Base-by-base conservation (phyloP, 108 stramenopile species). In the Skeletonema tropicum region DNA sequence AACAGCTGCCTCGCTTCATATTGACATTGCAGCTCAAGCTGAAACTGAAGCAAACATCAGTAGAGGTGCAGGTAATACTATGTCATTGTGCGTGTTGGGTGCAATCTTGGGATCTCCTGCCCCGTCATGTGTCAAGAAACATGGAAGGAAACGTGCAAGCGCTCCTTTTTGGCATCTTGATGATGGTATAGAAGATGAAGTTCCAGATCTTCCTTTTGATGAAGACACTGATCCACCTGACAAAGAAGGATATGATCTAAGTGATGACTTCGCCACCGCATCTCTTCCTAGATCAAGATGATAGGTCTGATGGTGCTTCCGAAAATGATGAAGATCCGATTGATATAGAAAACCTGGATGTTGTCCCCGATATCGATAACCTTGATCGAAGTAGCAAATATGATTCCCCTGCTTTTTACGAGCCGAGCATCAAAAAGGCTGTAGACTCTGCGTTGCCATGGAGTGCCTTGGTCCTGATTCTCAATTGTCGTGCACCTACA, bases 31-130 rank as follows among this genome's bases (percentile, higher is more conserved):
- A 11, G 38, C 10, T 39, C 38, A 11, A 12, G 9, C 0, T 39
- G 11, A 39, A 39, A 11, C 38, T 39, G 38, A 12, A 0, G 38
- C 15, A 29, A 14, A 29, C 57, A 58, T 15, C 10, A 2, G 11
- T 25, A 10, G 26, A 9, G 15, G 10, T 29, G 15, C 11, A 29
- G 57, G 15, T 29, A 26, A 15, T 29, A n/a, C 57, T 13, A 13
- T 58, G 3, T 25, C 57, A 58, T n/a, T 25, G 14, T 26, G 25
- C 25, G 57, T 29, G 23, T 29, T 58, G 15, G 15, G 25, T 12
- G 57, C 57, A 29, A 58, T 58, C 26, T 29, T 58, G 57, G 57
- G 57, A 29, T 58, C 57, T 10, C 13, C 57, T 26, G 57, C 15
- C 57, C 57, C 57, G 9, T 58, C 57, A 10, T 58, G 25, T 25